Evolutionary conservation across 1,284 basidiomycete genomes (phyloP).

Genomic region (Trichosporon sp.): DNA sequence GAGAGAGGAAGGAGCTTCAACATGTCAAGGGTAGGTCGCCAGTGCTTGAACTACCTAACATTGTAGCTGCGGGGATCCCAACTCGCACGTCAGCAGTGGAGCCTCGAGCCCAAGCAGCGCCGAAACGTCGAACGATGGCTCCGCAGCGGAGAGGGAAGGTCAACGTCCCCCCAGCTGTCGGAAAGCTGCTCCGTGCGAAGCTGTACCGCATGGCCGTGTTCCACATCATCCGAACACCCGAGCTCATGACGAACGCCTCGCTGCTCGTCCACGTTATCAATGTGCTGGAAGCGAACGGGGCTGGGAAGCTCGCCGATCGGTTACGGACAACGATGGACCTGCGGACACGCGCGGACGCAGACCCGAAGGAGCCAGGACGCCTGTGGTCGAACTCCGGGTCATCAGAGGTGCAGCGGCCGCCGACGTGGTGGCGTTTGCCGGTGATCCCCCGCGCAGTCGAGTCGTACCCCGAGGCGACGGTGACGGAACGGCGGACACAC

Average conservation of each 20-base stretch:
- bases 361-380: not conserved
- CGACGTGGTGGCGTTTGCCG: slow-evolving; percentile 26
- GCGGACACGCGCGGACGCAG: not conserved
- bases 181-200: slow-evolving; percentile 40
- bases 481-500: slow-evolving; percentile 26
- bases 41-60: not conserved
- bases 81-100: not conserved
- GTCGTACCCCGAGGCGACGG: slow-evolving; percentile 20
- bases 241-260: slow-evolving; percentile 34
- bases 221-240: slow-evolving; percentile 41
- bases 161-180: slow-evolving; percentile 36
- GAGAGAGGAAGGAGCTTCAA: not conserved
- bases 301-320: slow-evolving; percentile 43
- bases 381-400: slow-evolving; percentile 8
- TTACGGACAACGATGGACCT: slow-evolving; percentile 36
- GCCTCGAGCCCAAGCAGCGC: not conserved
- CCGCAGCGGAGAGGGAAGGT: not conserved
- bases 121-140: not conserved
- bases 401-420: slow-evolving; percentile 19
- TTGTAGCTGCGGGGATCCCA: not conserved
- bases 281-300: slow-evolving; percentile 37
- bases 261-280: slow-evolving; percentile 35
- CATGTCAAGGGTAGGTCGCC: not conserved
- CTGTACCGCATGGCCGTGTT: slow-evolving; percentile 47
- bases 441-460: slow-evolving; percentile 5